Percentiles rank a stretch among this genome's conserved stretches.
Evolutionary conservation across 768 basidiomycete species (phyloP).

Genomic region (Lactarius sp.): DNA sequence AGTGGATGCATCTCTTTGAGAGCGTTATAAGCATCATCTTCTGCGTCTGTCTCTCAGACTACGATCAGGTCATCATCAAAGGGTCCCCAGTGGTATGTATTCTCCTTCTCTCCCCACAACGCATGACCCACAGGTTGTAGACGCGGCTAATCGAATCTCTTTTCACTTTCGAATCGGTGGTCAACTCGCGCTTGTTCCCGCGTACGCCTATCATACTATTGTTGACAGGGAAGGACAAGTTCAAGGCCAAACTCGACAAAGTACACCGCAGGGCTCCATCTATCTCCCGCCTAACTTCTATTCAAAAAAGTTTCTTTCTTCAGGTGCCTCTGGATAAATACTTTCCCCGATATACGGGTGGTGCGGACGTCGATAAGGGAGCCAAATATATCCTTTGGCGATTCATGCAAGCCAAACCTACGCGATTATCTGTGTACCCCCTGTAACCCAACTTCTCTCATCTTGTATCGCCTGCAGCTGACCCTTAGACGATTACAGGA

Average conservation of each 20-base stretch:
- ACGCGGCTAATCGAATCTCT: conserved; percentile 44
- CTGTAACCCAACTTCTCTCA: too few species aligned
- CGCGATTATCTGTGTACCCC: not conserved
- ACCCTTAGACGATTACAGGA: too few species aligned
- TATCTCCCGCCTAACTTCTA: not conserved
- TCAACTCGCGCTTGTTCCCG: conserved; percentile 50
- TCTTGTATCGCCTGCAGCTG: too few species aligned
- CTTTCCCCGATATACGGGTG: conserved; percentile 43
- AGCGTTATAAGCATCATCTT: conserved; percentile 67
- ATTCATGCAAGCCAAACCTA: conserved; percentile 43
- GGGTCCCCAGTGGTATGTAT: conserved; percentile 23
- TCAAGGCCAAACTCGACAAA: conserved; percentile 46
- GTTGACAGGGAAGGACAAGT: conserved; percentile 43
- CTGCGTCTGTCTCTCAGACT: conserved; percentile 67
- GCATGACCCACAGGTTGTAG: conserved; percentile 23
- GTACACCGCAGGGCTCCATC: conserved; percentile 10
- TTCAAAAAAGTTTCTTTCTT: not conserved
- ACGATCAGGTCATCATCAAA: conserved; percentile 51
- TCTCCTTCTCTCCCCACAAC: conserved; percentile 6
- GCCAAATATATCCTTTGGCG: conserved; percentile 45
- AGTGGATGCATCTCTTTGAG: conserved; percentile 54
- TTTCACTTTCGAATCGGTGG: conserved; percentile 45
- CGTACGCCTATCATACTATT: conserved; percentile 39
- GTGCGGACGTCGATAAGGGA: conserved; percentile 42
- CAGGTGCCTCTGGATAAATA: conserved; percentile 30